Percentiles rank a stretch among this genome's conserved stretches.
Evolutionary conservation across 345 rosid species (phyloP).

Genomic region (Citropsis articulata): DNA sequence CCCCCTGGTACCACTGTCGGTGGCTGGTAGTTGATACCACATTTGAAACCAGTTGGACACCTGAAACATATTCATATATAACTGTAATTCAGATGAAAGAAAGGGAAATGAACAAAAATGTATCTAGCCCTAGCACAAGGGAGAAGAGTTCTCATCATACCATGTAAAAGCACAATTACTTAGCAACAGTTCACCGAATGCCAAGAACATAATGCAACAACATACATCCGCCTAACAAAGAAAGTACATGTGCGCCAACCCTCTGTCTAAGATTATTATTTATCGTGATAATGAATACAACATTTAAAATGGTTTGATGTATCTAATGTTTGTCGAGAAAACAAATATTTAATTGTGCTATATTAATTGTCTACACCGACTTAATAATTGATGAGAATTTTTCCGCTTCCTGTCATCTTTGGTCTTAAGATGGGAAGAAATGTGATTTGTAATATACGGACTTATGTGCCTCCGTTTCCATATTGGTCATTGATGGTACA

Average conservation of each 20-base stretch:
- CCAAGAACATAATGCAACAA: neutral
- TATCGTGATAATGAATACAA: neutral
- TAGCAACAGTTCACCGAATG: neutral
- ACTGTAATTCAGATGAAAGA: neutral
- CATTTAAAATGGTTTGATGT: neutral
- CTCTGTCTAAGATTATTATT: neutral
- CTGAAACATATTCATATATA: conserved; percentile 26
- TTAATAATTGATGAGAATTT: neutral
- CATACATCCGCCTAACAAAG: neutral
- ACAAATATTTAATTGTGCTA: neutral
- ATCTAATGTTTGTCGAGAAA: neutral
- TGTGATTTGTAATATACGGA: neutral
- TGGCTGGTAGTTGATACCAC: conserved; percentile 82
- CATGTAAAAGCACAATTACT: neutral
- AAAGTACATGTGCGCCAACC: neutral
- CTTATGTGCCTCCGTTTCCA: neutral
- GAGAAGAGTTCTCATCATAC: neutral
- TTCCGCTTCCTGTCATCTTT: neutral
- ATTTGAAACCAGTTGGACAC: conserved; percentile 90
- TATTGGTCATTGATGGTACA: neutral
- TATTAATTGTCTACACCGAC: neutral
- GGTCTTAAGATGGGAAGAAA: neutral
- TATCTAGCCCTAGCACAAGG: neutral
- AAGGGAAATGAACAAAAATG: neutral
- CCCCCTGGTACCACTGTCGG: conserved; percentile 80